Evolutionary conservation across 2,329 filamentous ascomycete genomes (phyloP), one percentile per base, ranked within the genome.

Genomic region (Diplodia intermedia): DNA sequence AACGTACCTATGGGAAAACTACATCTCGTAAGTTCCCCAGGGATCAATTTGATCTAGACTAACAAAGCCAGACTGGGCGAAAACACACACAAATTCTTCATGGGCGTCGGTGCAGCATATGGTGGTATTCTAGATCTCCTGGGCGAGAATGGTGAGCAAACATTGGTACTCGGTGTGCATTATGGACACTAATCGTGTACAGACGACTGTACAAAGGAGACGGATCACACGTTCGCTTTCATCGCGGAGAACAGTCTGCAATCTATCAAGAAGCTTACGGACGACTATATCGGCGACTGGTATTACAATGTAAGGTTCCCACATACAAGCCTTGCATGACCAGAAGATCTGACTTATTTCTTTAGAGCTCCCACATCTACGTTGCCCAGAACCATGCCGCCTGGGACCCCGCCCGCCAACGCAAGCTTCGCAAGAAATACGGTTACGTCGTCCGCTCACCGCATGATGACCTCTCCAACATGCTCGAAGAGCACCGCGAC

Each of bases 1-100:
- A 4, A 89, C 86, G 69, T 98, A 97, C 75, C 83, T 99, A 15
- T 99, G 95, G 95, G 94, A 97, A 73, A 99, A 99, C 76, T 97
- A 97, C 75, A 88, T 99, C 23, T 92, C 97, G 82, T 88, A 79
- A 73, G 82, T 72, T 18, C 23, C 53, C 9, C 12, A 40, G 6
- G 15, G 3, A 43, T 9, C 9, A 29, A 11, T 33, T 55, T 11
- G 23, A 18, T 3, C 18, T 11, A 23, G 40, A 70, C 71, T 67
- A 20, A 72, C 50, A 8, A 4, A 8, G 5, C 8, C 50, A 79
- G 77, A 38, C 89, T 89, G 62, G 86, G 83, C 67, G 83, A 90
- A 2, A 84, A 86, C 0, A 88, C 90, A 6, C 88, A 94, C 65
- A 87, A 98, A 18, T 91, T 97, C 75, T 83, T 99, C 26, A 85